Percentiles rank a stretch among this genome's conserved stretches.
phyloP scores from a whole-genome alignment of 164 flowering plant genomes.

The Houttuynia cordata region DNA sequence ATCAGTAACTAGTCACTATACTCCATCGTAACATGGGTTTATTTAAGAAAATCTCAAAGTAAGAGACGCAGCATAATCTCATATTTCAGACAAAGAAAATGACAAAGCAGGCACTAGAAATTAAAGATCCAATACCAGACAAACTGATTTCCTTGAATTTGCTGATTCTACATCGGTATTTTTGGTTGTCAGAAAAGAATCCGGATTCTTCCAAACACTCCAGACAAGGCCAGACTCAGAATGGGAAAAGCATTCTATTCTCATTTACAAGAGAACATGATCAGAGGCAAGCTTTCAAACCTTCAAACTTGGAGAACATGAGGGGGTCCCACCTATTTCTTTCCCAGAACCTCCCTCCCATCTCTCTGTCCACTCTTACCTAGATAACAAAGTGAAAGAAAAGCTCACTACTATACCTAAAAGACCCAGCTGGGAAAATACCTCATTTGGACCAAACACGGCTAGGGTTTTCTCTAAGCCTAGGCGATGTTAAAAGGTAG shows the following conservation, averaged over 20 bases:
- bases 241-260: not conserved
- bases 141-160: not conserved
- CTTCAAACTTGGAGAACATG: not conserved
- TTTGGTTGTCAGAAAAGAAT: slow-evolving; percentile 13
- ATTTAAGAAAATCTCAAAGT: not conserved
- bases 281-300: not conserved
- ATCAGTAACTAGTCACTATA: too few species aligned
- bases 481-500: not conserved
- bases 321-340: not conserved
- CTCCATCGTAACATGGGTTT: not conserved
- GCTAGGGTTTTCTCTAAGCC: not conserved
- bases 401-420: not conserved
- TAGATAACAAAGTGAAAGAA: not conserved
- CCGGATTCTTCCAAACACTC: slow-evolving; percentile 7
- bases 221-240: slow-evolving; percentile 1
- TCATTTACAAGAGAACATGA: not conserved
- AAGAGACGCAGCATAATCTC: not conserved
- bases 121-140: not conserved
- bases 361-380: not conserved
- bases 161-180: slow-evolving; percentile 4
- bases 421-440: too few species aligned
- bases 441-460: not conserved
- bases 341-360: not conserved
- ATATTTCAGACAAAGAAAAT: slow-evolving; percentile 3
- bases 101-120: slow-evolving; percentile 2